These are phyloP conservation scores for Candida gigantensis DNA, from an alignment of 1,139 yeast genomes.

Conservation along the genomic window DNA sequence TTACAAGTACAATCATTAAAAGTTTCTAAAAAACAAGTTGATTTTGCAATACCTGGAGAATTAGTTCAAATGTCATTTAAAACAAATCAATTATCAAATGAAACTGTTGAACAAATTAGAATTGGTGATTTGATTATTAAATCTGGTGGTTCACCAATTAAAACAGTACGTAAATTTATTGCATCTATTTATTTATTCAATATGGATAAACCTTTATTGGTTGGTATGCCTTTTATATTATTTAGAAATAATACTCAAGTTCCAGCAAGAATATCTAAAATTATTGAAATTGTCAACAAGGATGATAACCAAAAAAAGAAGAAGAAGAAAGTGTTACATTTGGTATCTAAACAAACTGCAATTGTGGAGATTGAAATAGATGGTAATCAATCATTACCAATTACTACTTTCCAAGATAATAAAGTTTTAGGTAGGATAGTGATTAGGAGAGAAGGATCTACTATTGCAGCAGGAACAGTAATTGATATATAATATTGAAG, in stretches of 20 bases:
- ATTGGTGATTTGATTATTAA: constrained; percentile 75
- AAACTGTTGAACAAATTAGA: constrained; percentile 49
- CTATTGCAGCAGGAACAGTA: constrained; percentile 86
- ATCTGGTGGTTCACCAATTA: constrained; percentile 44
- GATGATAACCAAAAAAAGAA: no score
- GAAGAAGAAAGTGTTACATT: constrained; percentile 65
- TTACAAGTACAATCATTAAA: constrained; percentile 36
- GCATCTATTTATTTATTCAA: constrained; percentile 69
- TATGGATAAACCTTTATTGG: constrained; percentile 69
- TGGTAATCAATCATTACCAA: constrained; percentile 57
- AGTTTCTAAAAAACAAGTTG: constrained; percentile 26
- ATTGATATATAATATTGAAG: constrained; percentile 19
- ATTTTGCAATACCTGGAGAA: constrained; percentile 69
- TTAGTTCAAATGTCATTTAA: constrained; percentile 62
- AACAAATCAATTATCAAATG: constrained; percentile 40
- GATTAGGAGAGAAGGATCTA: constrained; percentile 79
- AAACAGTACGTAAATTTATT: constrained; percentile 51
- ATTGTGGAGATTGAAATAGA: constrained; percentile 64
- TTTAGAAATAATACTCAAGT: constrained; percentile 80
- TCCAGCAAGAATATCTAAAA: constrained; percentile 67
- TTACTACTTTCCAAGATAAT: constrained; percentile 60
- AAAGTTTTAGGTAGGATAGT: constrained; percentile 78
- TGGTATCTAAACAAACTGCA: constrained; percentile 74
- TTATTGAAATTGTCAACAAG: constrained; percentile 49
- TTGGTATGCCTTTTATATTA: constrained; percentile 80